Evolutionary conservation across 169 alveolate species (phyloP).

Genomic region (Plasmodium cynomolgi): DNA sequence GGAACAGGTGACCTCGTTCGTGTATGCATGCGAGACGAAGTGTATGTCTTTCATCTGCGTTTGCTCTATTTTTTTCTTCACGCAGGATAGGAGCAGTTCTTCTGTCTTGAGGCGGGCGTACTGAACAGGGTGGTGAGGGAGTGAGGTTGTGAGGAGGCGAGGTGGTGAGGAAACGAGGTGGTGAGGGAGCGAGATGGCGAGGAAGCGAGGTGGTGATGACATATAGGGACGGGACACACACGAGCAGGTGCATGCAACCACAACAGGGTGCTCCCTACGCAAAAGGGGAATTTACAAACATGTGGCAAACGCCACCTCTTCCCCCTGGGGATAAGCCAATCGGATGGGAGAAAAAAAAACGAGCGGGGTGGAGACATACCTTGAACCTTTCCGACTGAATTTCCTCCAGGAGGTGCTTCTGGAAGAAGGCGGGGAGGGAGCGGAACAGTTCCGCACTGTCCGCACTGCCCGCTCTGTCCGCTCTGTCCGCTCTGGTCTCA

Average conservation of each 20-base stretch:
- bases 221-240: background rate
- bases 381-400: conserved; percentile 97
- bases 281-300: background rate
- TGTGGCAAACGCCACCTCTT: too few relatives aligned
- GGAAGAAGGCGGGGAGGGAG: conserved; percentile 89
- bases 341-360: background rate
- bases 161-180: background rate
- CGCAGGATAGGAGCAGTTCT: conserved; percentile 11
- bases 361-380: conserved; percentile 46
- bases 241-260: background rate
- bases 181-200: too few relatives aligned
- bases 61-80: conserved; percentile 12
- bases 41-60: background rate
- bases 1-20: conserved; percentile 96
- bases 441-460: conserved; percentile 72
- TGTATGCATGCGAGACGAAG: conserved; percentile 9
- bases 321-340: background rate
- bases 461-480: too few relatives aligned
- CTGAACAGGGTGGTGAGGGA: too few relatives aligned
- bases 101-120: conserved; percentile 16
- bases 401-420: conserved; percentile 93
- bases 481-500: too few relatives aligned
- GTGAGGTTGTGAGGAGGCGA: too few relatives aligned
- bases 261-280: too few relatives aligned
- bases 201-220: background rate